Conservation (phyloP, 331 rosid species). For the Dryas integrifolia region DNA sequence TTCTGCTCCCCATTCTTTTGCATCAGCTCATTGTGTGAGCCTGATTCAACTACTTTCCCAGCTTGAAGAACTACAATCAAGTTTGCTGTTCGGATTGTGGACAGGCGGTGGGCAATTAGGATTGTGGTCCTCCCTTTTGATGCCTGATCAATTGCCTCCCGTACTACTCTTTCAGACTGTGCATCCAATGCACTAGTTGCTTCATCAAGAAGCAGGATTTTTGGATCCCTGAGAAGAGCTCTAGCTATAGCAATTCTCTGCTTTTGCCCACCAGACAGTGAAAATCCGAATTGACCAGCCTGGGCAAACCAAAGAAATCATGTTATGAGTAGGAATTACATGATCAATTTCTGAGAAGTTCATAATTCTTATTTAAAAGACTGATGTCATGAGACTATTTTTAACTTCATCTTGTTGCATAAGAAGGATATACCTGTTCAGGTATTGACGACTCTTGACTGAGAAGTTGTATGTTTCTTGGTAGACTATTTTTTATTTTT, state of each 20-base stretch:
- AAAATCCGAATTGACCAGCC: constrained; percentile 89
- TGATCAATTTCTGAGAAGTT: neutral
- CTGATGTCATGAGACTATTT: too few species aligned
- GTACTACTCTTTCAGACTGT: constrained; percentile 82
- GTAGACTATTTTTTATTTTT: neutral
- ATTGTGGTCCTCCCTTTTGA: constrained; percentile 85
- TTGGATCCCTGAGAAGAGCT: constrained; percentile 85
- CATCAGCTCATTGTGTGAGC: constrained; percentile 69
- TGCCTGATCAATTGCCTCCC: constrained; percentile 82
- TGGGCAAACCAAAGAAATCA: constrained; percentile 26
- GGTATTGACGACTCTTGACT: neutral
- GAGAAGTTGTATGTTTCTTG: neutral
- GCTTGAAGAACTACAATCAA: constrained; percentile 64
- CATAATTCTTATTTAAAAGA: neutral
- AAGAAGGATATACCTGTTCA: neutral
- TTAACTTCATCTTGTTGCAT: too few species aligned
- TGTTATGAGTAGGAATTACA: neutral
- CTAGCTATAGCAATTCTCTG: constrained; percentile 85
- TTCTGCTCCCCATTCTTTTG: constrained; percentile 47
- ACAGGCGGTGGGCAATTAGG: constrained; percentile 73
- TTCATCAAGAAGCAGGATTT: constrained; percentile 83
- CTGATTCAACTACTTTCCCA: constrained; percentile 66
- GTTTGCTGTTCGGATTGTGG: constrained; percentile 62
- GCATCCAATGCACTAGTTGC: constrained; percentile 86
- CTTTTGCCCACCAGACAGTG: constrained; percentile 90